These are phyloP conservation scores for Cryphonectria naterciae DNA, from an alignment of 2,329 filamentous ascomycete species.

Conservation along the genomic window DNA sequence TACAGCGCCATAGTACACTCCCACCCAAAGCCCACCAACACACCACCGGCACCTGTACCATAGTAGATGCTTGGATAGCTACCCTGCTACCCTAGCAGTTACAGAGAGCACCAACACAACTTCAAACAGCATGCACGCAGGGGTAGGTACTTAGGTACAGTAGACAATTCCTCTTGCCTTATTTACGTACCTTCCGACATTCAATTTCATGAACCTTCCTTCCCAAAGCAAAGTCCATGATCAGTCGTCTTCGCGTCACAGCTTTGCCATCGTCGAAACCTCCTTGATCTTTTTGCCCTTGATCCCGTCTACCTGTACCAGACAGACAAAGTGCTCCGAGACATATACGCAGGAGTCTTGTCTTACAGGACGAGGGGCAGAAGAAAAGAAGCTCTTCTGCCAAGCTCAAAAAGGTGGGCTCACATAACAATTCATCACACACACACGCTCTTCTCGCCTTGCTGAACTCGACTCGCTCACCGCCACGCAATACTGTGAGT, in stretches of 20 bases:
- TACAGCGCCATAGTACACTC: neutral
- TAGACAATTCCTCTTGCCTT: too few relatives aligned
- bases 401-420: slow-evolving; percentile 3
- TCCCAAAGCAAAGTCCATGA: too few relatives aligned
- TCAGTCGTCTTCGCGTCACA: too few relatives aligned
- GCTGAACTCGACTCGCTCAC: neutral
- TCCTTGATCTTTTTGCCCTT: too few relatives aligned
- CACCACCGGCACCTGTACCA: neutral
- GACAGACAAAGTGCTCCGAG: neutral
- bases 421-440: neutral
- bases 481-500: neutral
- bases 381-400: neutral
- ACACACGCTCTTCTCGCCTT: neutral
- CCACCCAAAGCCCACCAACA: neutral
- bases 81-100: neutral
- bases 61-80: neutral
- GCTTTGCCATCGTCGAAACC: neutral
- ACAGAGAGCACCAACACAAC: neutral
- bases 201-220: too few relatives aligned
- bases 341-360: neutral
- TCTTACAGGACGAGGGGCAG: neutral
- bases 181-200: too few relatives aligned
- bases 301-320: neutral
- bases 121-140: too few relatives aligned
- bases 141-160: too few relatives aligned